Evolutionary conservation across 2,329 filamentous ascomycete genomes (phyloP), one percentile per base, ranked within the genome.

Genomic region (Cladosporium sp.): DNA sequence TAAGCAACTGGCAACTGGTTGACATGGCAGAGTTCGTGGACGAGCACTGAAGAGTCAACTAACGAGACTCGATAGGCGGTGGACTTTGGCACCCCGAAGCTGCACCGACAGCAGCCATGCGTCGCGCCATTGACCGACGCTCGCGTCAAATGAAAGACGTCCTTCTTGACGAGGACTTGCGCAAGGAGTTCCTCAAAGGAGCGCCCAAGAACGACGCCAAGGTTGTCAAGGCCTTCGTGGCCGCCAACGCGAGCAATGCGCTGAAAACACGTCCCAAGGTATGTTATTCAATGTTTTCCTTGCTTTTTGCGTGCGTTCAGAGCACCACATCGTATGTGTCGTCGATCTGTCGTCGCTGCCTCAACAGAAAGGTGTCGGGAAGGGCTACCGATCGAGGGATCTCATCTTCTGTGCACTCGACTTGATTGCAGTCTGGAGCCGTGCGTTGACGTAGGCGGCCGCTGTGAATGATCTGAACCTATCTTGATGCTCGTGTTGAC

Each of bases 241-340:
- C 62, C 38, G 73, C 77, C 57, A 96, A 95, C 61, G 72, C 79
- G 56, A 80, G 83, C 52, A 85, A 81, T 54, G 88, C 89, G 12
- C 74, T 96, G 43, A 95, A 94, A 75, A 92, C 82, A 32, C 84
- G 85, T 63, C 91, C 91, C 4, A 92, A 91, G 81, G 88, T 89
- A 67, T 66, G 78, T 71, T 32, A 38, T 38, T 39, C 38, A 33
- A 18, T 18, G 11, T 49, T 32, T 13, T 40, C 19, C 38, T 13
- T 48, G 36, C 38, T 35, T 29, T 32, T 40, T 35, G 4, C 13
- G 2, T 16, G 7, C n/a, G 35, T 16, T 27, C 22, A 9, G 5
- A 27, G 22, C 22, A 27, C 9, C 22, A 27, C n/a, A n/a, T n/a
- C n/a, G n/a, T n/a, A n/a, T n/a, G n/a, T n/a, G n/a, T n/a, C n/a